Conservation (phyloP, 2,329 filamentous ascomycete genomes). For the Beauveria caledonica region DNA sequence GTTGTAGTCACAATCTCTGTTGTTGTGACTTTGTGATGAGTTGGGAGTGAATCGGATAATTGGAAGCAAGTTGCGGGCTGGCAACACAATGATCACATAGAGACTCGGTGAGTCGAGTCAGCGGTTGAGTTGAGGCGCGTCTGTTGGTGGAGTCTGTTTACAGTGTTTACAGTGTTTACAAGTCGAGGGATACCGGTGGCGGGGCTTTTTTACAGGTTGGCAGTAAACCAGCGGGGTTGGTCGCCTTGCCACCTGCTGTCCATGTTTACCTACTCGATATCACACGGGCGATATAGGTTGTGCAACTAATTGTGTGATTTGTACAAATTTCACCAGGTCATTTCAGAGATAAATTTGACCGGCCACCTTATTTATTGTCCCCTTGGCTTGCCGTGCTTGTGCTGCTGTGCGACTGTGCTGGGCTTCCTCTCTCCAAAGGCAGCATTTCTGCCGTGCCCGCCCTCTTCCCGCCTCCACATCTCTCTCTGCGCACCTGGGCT, state of each 20-base stretch:
- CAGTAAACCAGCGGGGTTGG: neutral
- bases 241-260: neutral
- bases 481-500: neutral
- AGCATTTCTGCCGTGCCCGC: neutral
- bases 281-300: neutral
- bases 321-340: too few relatives aligned
- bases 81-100: neutral
- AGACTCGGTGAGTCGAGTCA: neutral
- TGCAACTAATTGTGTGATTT: neutral
- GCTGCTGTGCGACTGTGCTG: neutral
- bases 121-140: neutral
- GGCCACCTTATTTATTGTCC: neutral
- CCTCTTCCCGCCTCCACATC: neutral
- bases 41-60: neutral
- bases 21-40: neutral
- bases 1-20: neutral
- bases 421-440: neutral
- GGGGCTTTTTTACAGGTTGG: neutral
- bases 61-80: neutral
- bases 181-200: neutral
- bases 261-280: neutral
- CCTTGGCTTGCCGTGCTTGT: neutral
- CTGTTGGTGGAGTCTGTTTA: neutral
- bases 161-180: neutral
- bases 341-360: neutral